Evolutionary conservation across 768 basidiomycete species (phyloP), one percentile per base, ranked within the genome.

Genomic region (Paxillus ammoniavirescens): DNA sequence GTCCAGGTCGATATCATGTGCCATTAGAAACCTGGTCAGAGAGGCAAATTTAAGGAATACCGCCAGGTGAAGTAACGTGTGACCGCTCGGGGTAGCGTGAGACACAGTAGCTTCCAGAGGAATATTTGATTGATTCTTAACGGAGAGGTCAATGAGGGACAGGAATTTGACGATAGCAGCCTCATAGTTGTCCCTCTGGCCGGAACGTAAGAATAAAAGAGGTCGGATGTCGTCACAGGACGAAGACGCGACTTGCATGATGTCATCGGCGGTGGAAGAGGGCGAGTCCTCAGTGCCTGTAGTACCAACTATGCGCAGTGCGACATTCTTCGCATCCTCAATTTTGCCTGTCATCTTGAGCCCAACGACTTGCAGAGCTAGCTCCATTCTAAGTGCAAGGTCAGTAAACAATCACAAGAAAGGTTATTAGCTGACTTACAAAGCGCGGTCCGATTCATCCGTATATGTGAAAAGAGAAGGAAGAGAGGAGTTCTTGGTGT

Each of bases 281-380:
- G 76, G 65, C 14, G 79, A 71, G 48, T 73, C 72, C 49, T 86
- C 83, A 30, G 73, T 72, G 23, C 80, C 82, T n/a, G 84, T 75
- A 50, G 77, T 86, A 37, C 90, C 88, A 30, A 97, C 91, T 59
- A 97, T 97, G 30, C 93, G 82, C 82, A 94, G 86, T 13, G 94
- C 94, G 36, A 97, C 89, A 53, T 93, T 90, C 70, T 91, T 88
- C 2, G 94, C 93, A 50, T 94, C 91, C 61, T 95, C 93, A 28
- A 96, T 86, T 64, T 93, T 90, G 45, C 94, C 94, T 0, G 93
- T 96, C 91, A 97, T 95, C 75, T 96, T 94, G 58, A 97, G 75
- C 0, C 95, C 95, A 15, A 98, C 93, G 13, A 96, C 93, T 65
- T 96, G 93, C 4, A 98, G 77, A 48, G 94, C 94, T 50, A 97